A percentile compares a stretch with the other conserved stretches of the same genome.
Evolutionary conservation across 306 rosid species (phyloP).

Genomic region (Potentilla sterilis): DNA sequence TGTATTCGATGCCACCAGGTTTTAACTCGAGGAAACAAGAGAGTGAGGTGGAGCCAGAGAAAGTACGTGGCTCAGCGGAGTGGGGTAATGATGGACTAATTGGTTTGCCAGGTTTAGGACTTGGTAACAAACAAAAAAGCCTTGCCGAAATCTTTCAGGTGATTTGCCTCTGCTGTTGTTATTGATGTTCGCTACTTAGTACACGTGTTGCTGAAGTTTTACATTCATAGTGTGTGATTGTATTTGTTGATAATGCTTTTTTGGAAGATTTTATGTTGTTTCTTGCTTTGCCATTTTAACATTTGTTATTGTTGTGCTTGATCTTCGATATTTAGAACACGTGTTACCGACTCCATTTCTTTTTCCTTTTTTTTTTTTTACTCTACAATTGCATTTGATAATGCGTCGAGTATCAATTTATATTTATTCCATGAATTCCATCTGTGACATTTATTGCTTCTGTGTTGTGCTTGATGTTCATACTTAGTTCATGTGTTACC

Average conservation of each 20-base stretch:
- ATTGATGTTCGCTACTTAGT: not conserved
- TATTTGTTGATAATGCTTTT: slow-evolving; percentile 1
- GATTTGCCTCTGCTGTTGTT: slow-evolving; percentile 26
- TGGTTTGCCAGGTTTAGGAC: slow-evolving; percentile 84
- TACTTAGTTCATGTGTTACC: not conserved
- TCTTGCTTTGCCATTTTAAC: not conserved
- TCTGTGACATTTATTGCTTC: slow-evolving; percentile 14
- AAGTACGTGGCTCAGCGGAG: slow-evolving; percentile 55
- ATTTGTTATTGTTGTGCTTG: not conserved
- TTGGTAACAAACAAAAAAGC: slow-evolving; percentile 78
- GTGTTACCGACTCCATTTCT: not conserved
- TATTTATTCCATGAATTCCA: not conserved
- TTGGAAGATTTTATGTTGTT: not conserved
- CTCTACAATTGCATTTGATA: slow-evolving; percentile 1
- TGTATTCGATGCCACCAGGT: slow-evolving; percentile 72
- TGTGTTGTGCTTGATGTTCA: not conserved
- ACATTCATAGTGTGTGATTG: not conserved
- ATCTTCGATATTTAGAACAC: not conserved
- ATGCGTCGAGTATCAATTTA: not conserved
- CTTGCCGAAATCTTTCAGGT: slow-evolving; percentile 96
- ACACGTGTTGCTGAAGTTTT: not conserved
- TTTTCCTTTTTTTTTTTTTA: not conserved
- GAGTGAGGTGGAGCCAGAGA: slow-evolving; percentile 49
- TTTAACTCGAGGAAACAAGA: slow-evolving; percentile 64
- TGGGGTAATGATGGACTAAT: slow-evolving; percentile 87